Percentiles rank a stretch among this genome's conserved stretches.
Conservation (phyloP, 2,329 filamentous ascomycete genomes). For the Verticillium longisporum region DNA sequence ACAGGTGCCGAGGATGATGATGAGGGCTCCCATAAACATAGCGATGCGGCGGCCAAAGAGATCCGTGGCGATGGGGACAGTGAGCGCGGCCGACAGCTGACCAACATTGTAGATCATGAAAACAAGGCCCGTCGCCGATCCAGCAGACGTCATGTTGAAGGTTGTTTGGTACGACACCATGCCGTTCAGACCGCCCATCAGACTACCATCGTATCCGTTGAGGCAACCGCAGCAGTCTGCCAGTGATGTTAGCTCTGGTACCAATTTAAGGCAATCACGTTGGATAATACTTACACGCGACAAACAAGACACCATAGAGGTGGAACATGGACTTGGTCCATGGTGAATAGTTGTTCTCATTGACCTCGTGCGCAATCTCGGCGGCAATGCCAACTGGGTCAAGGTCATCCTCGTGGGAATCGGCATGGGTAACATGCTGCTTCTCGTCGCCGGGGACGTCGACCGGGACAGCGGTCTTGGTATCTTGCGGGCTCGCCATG, state of each 20-base stretch:
- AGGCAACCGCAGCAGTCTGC: slow-evolving; percentile 8
- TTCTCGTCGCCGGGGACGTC: background rate
- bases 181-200: slow-evolving; percentile 18
- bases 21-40: slow-evolving; percentile 29
- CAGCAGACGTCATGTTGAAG: slow-evolving; percentile 10
- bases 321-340: slow-evolving; percentile 12
- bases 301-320: slow-evolving; percentile 11
- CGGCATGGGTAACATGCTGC: background rate
- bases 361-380: slow-evolving; percentile 10
- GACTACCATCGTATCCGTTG: slow-evolving; percentile 12
- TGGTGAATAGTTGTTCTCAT: slow-evolving; percentile 9
- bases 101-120: slow-evolving; percentile 40
- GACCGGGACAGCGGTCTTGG: background rate
- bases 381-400: slow-evolving; percentile 3
- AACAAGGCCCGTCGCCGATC: slow-evolving; percentile 14
- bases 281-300: slow-evolving; percentile 1
- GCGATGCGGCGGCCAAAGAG: slow-evolving; percentile 31
- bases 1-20: slow-evolving; percentile 35
- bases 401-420: background rate
- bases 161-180: slow-evolving; percentile 16
- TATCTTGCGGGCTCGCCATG: background rate
- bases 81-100: slow-evolving; percentile 29
- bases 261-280: background rate
- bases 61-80: slow-evolving; percentile 33
- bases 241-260: background rate